phyloP scores from a whole-genome alignment of 768 basidiomycete species.

The Mycena vitilis region DNA sequence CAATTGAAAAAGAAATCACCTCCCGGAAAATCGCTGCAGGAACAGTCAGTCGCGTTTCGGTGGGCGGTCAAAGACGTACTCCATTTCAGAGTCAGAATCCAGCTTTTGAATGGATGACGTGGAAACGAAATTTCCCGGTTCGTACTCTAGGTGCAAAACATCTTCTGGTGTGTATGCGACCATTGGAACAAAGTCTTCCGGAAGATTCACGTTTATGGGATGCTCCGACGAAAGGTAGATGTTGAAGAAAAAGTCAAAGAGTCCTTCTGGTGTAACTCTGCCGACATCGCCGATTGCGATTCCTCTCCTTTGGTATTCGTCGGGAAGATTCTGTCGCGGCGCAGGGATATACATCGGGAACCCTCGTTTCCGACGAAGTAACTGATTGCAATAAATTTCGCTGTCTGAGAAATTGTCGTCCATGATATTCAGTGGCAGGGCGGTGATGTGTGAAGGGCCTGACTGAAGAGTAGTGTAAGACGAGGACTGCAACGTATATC shows the following conservation, averaged over 20 bases:
- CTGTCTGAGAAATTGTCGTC: constrained; percentile 9
- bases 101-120: neutral
- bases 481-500: too few relatives aligned
- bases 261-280: constrained; percentile 43
- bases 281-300: constrained; percentile 50
- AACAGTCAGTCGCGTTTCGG: neutral
- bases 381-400: constrained; percentile 18
- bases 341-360: constrained; percentile 47
- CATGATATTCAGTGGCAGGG: neutral
- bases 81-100: neutral
- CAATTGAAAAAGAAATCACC: constrained; percentile 3
- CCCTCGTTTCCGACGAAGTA: constrained; percentile 36
- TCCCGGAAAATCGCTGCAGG: neutral
- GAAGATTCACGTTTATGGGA: constrained; percentile 43
- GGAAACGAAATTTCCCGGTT: neutral
- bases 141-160: neutral
- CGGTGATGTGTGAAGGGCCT: neutral
- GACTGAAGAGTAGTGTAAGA: neutral
- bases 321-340: constrained; percentile 33
- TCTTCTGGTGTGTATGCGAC: neutral
- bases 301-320: constrained; percentile 37
- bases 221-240: constrained; percentile 40
- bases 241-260: constrained; percentile 50
- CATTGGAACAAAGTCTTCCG: constrained; percentile 39
- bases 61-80: neutral